Evolutionary conservation across 2,329 filamentous ascomycete genomes (phyloP), one percentile per base, ranked within the genome.

Genomic region (Colletotrichum incanum): DNA sequence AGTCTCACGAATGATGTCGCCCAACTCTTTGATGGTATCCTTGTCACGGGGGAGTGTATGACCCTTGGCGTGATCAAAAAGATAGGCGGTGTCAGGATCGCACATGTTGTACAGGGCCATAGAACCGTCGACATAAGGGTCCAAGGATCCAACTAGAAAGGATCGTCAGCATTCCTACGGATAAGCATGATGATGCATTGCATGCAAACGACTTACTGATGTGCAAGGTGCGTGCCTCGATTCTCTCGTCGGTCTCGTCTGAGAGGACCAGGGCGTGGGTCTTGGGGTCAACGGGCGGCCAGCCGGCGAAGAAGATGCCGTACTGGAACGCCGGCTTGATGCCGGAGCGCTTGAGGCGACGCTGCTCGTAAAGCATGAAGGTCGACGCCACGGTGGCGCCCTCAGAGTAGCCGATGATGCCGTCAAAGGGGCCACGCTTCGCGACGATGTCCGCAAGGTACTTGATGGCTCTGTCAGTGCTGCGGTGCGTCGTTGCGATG

Each of bases 51-150:
- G 90, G 5, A 92, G 81, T 0, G 88, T 91, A 76, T 92, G 90
- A 0, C 90, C 90, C 76, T 91, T 91, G 5, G 89, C 90, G 73
- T 91, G 89, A 74, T 92, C 90, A 72, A 92, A 92, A n/a, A 92
- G 83, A 43, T 85, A 83, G 0, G 89, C 89, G 1, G 82, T 86
- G 69, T 92, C 89, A 0, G 85, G 85, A 58, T 91, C 87, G 74
- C 90, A 92, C 31, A 91, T 84, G 74, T 90, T 90, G 80, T 88
- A 91, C 4, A 92, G 83, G 0, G 89, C 88, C 81, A 91, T 85
- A 2, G 88, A 88, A 0, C 90, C 90, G 43, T 89, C 83, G 2
- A 91, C 84, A 75, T 91, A 92, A 0, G 90, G 90, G 75, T 92
- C 90, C 70, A 84, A 79, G 14, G 86, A 88, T 12, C 87, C 87